Evolutionary conservation across 345 rosid genomes (phyloP), one percentile per base, ranked within the genome.

Genomic region (Brassica nigra): DNA sequence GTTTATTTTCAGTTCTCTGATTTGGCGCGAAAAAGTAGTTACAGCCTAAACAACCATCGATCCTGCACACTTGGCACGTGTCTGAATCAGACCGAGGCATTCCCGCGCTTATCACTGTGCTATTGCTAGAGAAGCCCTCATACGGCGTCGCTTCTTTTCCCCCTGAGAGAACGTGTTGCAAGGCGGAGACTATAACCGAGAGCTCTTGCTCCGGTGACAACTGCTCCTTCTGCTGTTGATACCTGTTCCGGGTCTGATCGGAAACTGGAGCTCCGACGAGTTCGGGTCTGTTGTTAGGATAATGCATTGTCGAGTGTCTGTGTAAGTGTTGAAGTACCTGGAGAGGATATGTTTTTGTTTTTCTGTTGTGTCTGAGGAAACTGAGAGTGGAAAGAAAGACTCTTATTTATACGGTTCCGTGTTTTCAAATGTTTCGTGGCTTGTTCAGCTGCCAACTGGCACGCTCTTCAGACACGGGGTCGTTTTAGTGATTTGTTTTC

Each of bases 31-130:
- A 82, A 89, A 95, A 95, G 85, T 85, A 85, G 54, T 88, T 59
- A 81, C 99, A 95, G 8, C 95, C 96, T 1, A 89, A 77, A 75
- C 99, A 93, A 0, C 93, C 98, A 9, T 81, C 77, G 74, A 89
- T 88, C 39, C 62, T 83, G 78, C 98, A 93, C 5, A 86, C 80
- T 36, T 69, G 85, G 30, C 99, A 95, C 77, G 87, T 87, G 84
- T 86, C 90, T 6, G 80, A 70, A 65, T 79, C 90, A 0, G 84
- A 68, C 16, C 83, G 75, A 27, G 81, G 86, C 15, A 80, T 81
- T 71, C 80, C 80, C 76, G 80, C 77, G 73, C 80, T 66, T 0
- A 81, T 81, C 80, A 76, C 74, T 59, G 84, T 81, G 31, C 77
- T 81, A 1, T 66, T 47, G 0, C 76, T 18, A 3, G 79, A 68